Conservation (phyloP, 176 grass and related monocot genomes). For the Oryza officinalis region DNA sequence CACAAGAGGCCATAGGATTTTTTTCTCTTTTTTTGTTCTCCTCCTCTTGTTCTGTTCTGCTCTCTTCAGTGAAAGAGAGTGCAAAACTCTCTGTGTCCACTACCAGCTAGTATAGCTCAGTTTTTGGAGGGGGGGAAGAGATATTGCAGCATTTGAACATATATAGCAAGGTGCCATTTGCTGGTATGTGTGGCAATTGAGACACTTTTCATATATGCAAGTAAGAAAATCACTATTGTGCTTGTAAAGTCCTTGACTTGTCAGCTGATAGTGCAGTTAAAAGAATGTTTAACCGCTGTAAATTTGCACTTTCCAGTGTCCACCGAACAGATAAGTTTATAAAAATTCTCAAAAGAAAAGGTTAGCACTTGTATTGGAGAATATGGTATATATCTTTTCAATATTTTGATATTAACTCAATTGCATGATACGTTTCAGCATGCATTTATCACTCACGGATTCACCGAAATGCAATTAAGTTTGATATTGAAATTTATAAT, state of each 20-base stretch:
- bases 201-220: constrained; percentile 4
- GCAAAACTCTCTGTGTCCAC: constrained; percentile 6
- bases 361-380: neutral
- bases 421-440: neutral
- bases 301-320: neutral
- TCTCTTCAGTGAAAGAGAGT: neutral
- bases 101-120: neutral
- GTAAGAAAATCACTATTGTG: neutral
- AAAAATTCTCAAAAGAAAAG: neutral
- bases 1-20: constrained; percentile 33
- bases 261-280: constrained; percentile 3
- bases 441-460: neutral
- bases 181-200: neutral
- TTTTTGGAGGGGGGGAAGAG: neutral
- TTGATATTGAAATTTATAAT: too few species aligned
- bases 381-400: neutral
- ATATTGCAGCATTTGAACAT: constrained; percentile 21
- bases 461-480: neutral
- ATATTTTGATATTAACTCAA: neutral
- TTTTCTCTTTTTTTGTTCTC: neutral
- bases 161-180: constrained; percentile 21
- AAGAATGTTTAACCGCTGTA: neutral
- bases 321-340: neutral
- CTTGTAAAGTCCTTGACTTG: neutral
- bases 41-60: neutral